Base-by-base conservation (phyloP, 2,329 filamentous ascomycete genomes). In the Pestalotiopsis sp. region DNA sequence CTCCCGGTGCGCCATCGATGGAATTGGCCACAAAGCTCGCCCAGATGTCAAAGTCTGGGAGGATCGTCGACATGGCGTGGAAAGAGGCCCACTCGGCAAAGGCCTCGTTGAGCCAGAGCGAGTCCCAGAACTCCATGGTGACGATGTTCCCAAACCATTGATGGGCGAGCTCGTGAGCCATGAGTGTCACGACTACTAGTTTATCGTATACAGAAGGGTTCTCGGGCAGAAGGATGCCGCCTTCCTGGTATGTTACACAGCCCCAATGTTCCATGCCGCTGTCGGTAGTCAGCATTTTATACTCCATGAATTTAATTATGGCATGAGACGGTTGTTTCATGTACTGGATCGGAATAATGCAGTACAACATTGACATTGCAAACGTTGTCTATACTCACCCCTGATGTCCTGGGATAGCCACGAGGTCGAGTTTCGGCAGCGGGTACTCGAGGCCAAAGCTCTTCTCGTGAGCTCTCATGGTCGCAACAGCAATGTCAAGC, bases 251-350 rank as follows among this genome's bases (percentile, higher is more conserved):
- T 2, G 89, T 92, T 68, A 92, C 84, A 68, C 92, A 78, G 72
- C 91, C 91, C 91, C 91, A 92, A 76, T 92, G 92, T 81, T 92
- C 90, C 90, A 92, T 92, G 30, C 88, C 90, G 71, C 91, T 90
- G 35, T 88, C 88, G 69, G 86, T 17, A 1, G 58, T 63, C 24
- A 52, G 35, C 20, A 57, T 57, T 58, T 3, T 26, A 35, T n/a
- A 58, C 17, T 40, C 11, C 11, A 4, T 17, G 14, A n/a, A 1
- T 39, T n/a, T 61, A 20, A 20, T 10, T 13, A 11, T n/a, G 5
- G 30, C 30, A 9, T 22, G 30, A 20, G 4, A 30, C 20, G 6
- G 17, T 88, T 2, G 9, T 35, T 35, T 35, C 30, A 7, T 9
- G 30, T 35, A 2, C 30, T 30, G 9, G 30, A 9, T 30, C 30